Base-by-base conservation (phyloP, 441 rosid genomes). In the Erodium trifolium region DNA sequence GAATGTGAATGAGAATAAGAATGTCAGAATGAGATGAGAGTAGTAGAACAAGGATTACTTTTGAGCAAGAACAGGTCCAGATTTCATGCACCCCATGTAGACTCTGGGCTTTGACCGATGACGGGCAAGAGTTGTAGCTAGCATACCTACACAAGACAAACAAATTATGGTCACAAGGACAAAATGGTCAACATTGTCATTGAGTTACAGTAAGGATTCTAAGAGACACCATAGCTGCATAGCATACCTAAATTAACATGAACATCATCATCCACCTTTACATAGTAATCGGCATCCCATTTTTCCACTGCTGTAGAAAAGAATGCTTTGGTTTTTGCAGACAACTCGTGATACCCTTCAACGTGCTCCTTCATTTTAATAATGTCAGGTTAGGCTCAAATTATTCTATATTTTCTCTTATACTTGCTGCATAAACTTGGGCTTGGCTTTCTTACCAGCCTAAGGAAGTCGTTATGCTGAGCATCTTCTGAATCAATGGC, bases 251-350 rank as follows among this genome's bases (percentile, higher is more conserved):
- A 85, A 83, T 93, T 93, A 57, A 93, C 98, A 63, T 93, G 98
- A 75, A 91, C 97, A 80, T 93, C 98, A 79, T 93, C 98, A 80
- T 93, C 98, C 79, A 91, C 93, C 76, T 93, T 89, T 84, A 93
- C 73, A 77, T 91, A 93, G 77, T 75, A 93, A 70, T 91, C 96
- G 31, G 97, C 92, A 82, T 93, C 93, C 98, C 98, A 93, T 72
- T 74, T 85, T 16, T 96, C 90, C 78, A 93, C 97, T 2, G 97
- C 97, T 17, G 96, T 88, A 34, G 92, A 76, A 78, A 93, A 88
- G 84, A 86, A 93, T 41, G 66, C 88, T 80, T 93, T 93, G 41
- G 98, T 93, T 85, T 93, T 93, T 63, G 97, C 95, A 57, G 98
- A 87, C 80, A 93, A 80, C 80, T 91, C 97, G 51, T 91, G 98